phyloP scores from a whole-genome alignment of 208 protist species.

The Crithidia brevicula region DNA sequence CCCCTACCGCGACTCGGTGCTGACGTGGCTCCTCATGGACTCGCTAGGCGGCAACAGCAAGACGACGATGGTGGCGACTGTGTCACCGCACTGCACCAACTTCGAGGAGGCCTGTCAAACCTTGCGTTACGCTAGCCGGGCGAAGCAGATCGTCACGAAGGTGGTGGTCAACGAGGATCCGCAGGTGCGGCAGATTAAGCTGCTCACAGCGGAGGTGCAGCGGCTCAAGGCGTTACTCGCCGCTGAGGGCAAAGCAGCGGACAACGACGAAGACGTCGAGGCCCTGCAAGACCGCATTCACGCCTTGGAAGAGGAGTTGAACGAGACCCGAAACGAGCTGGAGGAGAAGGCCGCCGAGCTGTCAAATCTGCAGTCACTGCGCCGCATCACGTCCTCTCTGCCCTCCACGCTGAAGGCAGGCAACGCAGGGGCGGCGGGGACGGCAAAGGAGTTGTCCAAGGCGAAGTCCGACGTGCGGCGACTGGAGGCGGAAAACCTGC shows the following conservation, averaged over 20 bases:
- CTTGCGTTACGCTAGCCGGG: conserved; percentile 89
- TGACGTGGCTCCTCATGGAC: conserved; percentile 91
- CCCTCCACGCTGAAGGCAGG: conserved; percentile 28
- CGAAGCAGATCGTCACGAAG: conserved; percentile 92
- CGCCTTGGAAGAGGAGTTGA: conserved; percentile 45
- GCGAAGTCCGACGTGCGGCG: conserved; percentile 35
- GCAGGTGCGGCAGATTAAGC: conserved; percentile 76
- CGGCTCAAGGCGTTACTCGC: conserved; percentile 59
- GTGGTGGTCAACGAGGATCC: conserved; percentile 94
- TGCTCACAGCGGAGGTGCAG: conserved; percentile 72
- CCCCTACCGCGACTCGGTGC: conserved; percentile 90
- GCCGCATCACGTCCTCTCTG: background rate
- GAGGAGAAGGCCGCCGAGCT: conserved; percentile 45
- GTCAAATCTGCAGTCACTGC: conserved; percentile 29
- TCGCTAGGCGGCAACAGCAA: conserved; percentile 91
- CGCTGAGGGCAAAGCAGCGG: conserved; percentile 36
- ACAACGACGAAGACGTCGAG: conserved; percentile 55
- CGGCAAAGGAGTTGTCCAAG: conserved; percentile 43
- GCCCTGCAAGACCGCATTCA: conserved; percentile 51
- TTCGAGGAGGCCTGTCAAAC: conserved; percentile 95
- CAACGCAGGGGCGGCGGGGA: conserved; percentile 23
- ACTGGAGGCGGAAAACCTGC: conserved; percentile 39
- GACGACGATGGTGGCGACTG: conserved; percentile 96
- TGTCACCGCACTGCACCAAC: conserved; percentile 85
- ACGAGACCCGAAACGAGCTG: conserved; percentile 40